Percentiles rank a stretch among this genome's conserved stretches.
Evolutionary conservation across 768 basidiomycete species (phyloP).

Genomic region (Nevesoporus exiguus): DNA sequence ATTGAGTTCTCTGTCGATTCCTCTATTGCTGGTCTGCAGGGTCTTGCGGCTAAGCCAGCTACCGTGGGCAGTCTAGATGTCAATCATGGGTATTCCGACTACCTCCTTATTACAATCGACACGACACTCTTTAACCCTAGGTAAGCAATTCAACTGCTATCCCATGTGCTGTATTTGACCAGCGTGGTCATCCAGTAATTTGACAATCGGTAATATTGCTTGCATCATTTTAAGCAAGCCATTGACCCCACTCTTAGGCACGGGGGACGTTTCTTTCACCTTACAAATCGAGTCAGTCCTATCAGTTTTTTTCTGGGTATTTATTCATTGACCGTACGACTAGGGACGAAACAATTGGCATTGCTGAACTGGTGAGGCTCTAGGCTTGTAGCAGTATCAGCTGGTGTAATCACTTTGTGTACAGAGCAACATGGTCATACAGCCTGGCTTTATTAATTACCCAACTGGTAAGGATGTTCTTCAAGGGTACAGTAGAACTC

Average conservation of each 20-base stretch:
- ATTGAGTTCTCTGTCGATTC: slow-evolving; percentile 61
- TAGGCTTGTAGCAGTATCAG: neutral
- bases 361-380: slow-evolving; percentile 50
- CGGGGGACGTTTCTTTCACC: slow-evolving; percentile 61
- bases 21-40: slow-evolving; percentile 60
- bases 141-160: slow-evolving; percentile 26
- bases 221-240: neutral
- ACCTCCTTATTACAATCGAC: slow-evolving; percentile 63
- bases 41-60: slow-evolving; percentile 55
- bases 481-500: neutral
- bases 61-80: slow-evolving; percentile 60
- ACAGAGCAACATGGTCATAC: slow-evolving; percentile 52
- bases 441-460: slow-evolving; percentile 56
- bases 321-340: slow-evolving; percentile 1
- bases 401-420: slow-evolving; percentile 7
- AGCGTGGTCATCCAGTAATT: slow-evolving; percentile 24
- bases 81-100: slow-evolving; percentile 61
- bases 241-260: slow-evolving; percentile 47
- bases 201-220: slow-evolving; percentile 33
- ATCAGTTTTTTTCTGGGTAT: neutral
- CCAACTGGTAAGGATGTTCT: slow-evolving; percentile 42
- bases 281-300: slow-evolving; percentile 51
- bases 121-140: slow-evolving; percentile 65
- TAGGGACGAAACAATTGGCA: slow-evolving; percentile 52
- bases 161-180: slow-evolving; percentile 1